Conservation (phyloP, 108 stramenopile genomes). For the Epithemia pelagica region DNA sequence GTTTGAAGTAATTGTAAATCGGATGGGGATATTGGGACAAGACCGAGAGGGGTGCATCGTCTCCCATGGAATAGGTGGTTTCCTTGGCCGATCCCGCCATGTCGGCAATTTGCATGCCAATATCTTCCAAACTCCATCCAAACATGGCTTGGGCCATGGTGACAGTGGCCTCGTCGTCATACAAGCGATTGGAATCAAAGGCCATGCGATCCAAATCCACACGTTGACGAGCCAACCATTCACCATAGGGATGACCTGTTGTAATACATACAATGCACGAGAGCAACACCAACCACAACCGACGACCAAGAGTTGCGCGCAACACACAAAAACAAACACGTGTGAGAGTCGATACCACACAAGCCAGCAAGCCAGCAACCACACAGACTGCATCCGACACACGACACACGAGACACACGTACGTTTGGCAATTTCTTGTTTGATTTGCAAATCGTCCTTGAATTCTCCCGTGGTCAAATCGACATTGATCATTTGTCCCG, state of each 20-base stretch:
- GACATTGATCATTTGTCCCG: constrained; percentile 96
- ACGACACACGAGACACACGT: constrained; percentile 25
- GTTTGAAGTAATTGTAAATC: constrained; percentile 97
- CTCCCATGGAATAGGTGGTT: constrained; percentile 97
- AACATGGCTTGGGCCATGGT: constrained; percentile 82
- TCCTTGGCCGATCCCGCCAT: constrained; percentile 94
- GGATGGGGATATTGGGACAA: constrained; percentile 85
- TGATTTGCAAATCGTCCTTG: constrained; percentile 91
- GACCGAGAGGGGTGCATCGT: constrained; percentile 92
- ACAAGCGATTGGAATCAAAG: constrained; percentile 46
- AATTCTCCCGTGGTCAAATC: constrained; percentile 82
- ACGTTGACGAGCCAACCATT: constrained; percentile 72
- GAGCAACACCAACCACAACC: constrained; percentile 1
- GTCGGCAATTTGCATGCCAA: constrained; percentile 94
- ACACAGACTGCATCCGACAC: not conserved
- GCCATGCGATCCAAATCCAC: constrained; percentile 57
- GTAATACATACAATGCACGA: constrained; percentile 9
- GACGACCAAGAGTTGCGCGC: too few species aligned
- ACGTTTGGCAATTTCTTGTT: constrained; percentile 86
- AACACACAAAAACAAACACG: too few species aligned
- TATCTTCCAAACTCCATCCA: constrained; percentile 94
- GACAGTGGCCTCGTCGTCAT: constrained; percentile 74
- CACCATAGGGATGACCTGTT: constrained; percentile 84
- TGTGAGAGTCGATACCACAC: too few species aligned
- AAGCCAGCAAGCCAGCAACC: not conserved